A percentile compares a stretch with the other conserved stretches of the same genome.
Conservation (phyloP, 23 red algal species). For the Agarophyton chilense region DNA sequence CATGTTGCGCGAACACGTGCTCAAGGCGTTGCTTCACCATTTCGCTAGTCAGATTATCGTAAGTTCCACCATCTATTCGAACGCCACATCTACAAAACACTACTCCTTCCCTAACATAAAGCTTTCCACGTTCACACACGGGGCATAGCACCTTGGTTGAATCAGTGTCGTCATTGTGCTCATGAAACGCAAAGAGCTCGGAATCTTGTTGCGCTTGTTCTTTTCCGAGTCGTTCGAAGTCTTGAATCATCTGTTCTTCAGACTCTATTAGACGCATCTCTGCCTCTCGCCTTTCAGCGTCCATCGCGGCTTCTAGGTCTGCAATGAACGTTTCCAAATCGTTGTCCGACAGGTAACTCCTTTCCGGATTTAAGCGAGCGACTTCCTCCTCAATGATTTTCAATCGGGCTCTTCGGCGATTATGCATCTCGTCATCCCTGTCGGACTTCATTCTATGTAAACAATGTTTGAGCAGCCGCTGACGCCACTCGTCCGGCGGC, state of each 20-base stretch:
- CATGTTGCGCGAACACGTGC: constrained; percentile 32
- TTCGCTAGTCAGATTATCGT: constrained; percentile 37
- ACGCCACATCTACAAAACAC: constrained; percentile 50
- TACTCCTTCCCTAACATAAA: constrained; percentile 32
- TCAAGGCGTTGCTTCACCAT: constrained; percentile 34
- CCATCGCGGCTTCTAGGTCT: constrained; percentile 17
- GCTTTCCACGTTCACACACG: constrained; percentile 15
- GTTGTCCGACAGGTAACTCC: neutral
- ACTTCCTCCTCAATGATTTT: constrained; percentile 27
- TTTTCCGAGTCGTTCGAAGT: neutral
- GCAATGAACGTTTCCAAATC: constrained; percentile 24
- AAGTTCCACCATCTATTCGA: constrained; percentile 36
- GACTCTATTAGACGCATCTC: neutral
- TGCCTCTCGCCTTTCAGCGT: neutral
- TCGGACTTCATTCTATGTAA: constrained; percentile 7
- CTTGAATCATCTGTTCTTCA: constrained; percentile 1
- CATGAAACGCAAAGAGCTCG: constrained; percentile 19
- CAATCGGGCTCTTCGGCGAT: neutral
- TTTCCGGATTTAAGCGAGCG: neutral
- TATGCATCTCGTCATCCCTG: neutral
- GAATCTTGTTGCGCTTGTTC: neutral
- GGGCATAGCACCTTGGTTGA: constrained; percentile 27
- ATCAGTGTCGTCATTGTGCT: neutral
- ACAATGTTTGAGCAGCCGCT: constrained; percentile 21
- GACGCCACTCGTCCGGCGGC: constrained; percentile 31